Base-by-base conservation (phyloP, 2,329 filamentous ascomycete genomes). In the Fusarium buharicum region DNA sequence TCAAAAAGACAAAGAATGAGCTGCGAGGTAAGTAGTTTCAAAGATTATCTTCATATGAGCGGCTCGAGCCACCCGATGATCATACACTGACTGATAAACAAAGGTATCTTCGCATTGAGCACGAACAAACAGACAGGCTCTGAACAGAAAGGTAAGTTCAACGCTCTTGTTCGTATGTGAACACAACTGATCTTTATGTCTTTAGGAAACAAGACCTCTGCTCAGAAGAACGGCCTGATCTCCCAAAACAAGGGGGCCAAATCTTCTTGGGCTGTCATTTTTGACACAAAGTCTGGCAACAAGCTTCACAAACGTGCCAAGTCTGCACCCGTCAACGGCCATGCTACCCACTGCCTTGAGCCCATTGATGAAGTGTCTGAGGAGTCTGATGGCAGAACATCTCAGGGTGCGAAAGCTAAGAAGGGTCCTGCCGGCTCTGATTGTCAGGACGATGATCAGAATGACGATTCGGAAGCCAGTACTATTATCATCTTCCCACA, bases 251-350 rank as follows among this genome's bases (percentile, higher is more conserved):
- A 40, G 7, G 28, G 27, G 7, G 43, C 9, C 5, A 61, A 50
- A 20, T 50, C 46, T 12, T 10, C 40, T 3, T 61, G 48, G 62
- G 12, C 33, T 14, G 18, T 10, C 9, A 7, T 64, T 4, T 64
- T 64, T 11, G 55, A 64, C 13, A 61, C 48, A 3, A 58, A 54
- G 20, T 48, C 60, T 8, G 62, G 62, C 1, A 58, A 57, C 6
- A 64, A 64, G 12, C 51, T 64, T 1, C 60, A 61, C 11, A 64
- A 61, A 20, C 60, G 60, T 13, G 16, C 40, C 12, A 59, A 50
- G 12, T 64, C 62, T 3, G 56, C 49, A 3, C 62, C 60, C 2
- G 33, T 22, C 3, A 37, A 34, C 14, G 10, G 6, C 3, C 31
- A 55, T 3, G n/a, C 36, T 13, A 40, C 39, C 2, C 41, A 50